A percentile compares a stretch with the other conserved stretches of the same genome.
Evolutionary conservation across 768 basidiomycete genomes (phyloP).

Genomic region (Sarcodon aspratus): DNA sequence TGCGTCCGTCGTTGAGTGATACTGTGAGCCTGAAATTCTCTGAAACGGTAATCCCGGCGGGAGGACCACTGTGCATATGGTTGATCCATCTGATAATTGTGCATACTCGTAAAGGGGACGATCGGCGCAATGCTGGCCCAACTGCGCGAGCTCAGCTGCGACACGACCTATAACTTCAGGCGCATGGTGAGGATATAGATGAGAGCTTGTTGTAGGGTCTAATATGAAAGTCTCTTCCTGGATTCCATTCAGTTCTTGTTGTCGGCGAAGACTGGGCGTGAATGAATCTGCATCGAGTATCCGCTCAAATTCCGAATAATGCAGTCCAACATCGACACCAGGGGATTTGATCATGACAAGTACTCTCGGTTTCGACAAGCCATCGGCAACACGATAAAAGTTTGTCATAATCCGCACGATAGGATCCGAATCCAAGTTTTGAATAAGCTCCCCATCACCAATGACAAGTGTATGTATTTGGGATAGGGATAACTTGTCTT

Average conservation of each 20-base stretch:
- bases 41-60: too few species aligned
- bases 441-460: slow-evolving; percentile 25
- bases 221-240: slow-evolving; percentile 26
- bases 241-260: slow-evolving; percentile 28
- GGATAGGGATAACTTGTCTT: slow-evolving; percentile 26
- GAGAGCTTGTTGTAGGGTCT: slow-evolving; percentile 53
- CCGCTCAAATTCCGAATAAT: neutral
- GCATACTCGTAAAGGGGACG: slow-evolving; percentile 3
- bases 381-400: slow-evolving; percentile 21
- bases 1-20: slow-evolving; percentile 31
- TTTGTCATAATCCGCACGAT: slow-evolving; percentile 33
- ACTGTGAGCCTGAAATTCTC: too few species aligned
- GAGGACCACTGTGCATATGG: slow-evolving; percentile 9
- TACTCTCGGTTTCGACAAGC: slow-evolving; percentile 1
- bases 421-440: slow-evolving; percentile 26
- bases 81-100: neutral
- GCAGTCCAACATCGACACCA: neutral
- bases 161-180: slow-evolving; percentile 45
- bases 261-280: slow-evolving; percentile 27
- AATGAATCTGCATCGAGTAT: too few species aligned
- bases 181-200: slow-evolving; percentile 49
- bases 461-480: slow-evolving; percentile 36
- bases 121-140: neutral
- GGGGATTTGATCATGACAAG: neutral
- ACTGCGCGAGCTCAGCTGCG: slow-evolving; percentile 11